Evolutionary conservation across 78 protist species (phyloP), one percentile per base, ranked within the genome.

Genomic region (Cavenderia fasciculata): DNA sequence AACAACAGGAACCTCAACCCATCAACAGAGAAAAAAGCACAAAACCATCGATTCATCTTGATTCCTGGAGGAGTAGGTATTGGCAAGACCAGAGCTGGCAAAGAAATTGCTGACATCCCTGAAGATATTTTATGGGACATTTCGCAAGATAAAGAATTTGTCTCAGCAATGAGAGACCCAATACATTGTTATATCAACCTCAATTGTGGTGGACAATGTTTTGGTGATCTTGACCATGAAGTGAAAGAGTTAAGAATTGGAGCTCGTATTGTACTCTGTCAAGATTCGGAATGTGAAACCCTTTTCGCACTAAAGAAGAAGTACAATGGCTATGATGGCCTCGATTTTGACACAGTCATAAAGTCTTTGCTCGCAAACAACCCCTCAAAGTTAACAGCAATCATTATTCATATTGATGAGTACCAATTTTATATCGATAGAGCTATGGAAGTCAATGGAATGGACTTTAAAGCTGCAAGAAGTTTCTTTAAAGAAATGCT

Each of bases 401-500:
- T 59, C 65, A 59, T 59, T 14, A 59, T 59, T 25, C 65, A 59
- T 25, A 59, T 59, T 25, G 65, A 59, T 16, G 65, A 59, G 16
- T 59, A 59, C 16, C 65, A 59, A 21, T 19, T 59, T 14, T 59
- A 59, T 14, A 59, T 59, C 65, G 65, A 59, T 14, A 59, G 14
- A 11, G 65, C 27, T 8, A 59, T 8, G 40, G 14, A 59, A 11
- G 14, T 18, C 54, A 12, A 18, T 49, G n/a, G n/a, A n/a, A n/a
- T n/a, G n/a, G n/a, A n/a, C n/a, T 59, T 10, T 59, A 14, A 16
- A 25, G 27, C 8, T 8, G 40, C 40, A 59, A 59, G 65, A 59
- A 16, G 33, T 19, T 16, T 21, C 16, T 59, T 59, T 25, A 59
- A 59, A 59, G 16, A 16, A 8, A 59, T 59, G 65, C 65, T 59